Percentiles rank a stretch among this genome's conserved stretches.
These are phyloP conservation scores for Chenopodium quinoa DNA, from an alignment of 148 eudicot genomes.

Conservation along the genomic window DNA sequence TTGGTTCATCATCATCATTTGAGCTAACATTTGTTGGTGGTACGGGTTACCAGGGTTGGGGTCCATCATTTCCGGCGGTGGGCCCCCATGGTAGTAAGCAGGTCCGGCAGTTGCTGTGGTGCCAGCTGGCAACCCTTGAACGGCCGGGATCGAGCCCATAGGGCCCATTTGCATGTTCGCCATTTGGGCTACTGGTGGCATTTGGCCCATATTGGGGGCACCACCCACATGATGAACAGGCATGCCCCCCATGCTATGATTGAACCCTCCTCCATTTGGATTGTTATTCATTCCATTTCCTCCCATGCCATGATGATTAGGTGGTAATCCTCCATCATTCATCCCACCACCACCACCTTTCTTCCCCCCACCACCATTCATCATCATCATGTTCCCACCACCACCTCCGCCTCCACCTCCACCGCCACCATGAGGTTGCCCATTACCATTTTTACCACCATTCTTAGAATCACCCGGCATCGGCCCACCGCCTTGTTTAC, in stretches of 20 bases:
- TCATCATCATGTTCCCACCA: conserved; percentile 22
- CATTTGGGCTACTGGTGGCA: conserved; percentile 54
- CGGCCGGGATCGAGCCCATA: conserved; percentile 50
- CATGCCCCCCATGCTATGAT: conserved; percentile 32
- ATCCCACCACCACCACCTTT: conserved; percentile 44
- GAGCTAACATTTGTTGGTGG: conserved; percentile 68
- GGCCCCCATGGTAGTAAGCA: conserved; percentile 47
- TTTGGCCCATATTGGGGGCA: conserved; percentile 43
- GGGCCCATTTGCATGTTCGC: conserved; percentile 66
- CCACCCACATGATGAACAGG: conserved; percentile 29
- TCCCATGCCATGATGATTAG: conserved; percentile 38
- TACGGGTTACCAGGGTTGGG: conserved; percentile 52
- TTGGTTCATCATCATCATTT: conserved; percentile 96
- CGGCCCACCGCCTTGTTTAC: conserved; percentile 43
- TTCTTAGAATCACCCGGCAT: conserved; percentile 15
- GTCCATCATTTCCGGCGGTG: conserved; percentile 52
- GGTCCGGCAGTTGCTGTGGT: conserved; percentile 28
- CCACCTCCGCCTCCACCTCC: conserved; percentile 23
- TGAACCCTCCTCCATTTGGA: conserved; percentile 24
- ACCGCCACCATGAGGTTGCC: conserved; percentile 22
- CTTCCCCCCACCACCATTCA: conserved; percentile 29
- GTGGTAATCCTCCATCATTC: conserved; percentile 41
- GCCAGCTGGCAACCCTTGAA: conserved; percentile 74
- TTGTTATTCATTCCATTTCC: conserved; percentile 39
- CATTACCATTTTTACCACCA: conserved; percentile 31